phyloP scores from a whole-genome alignment of 495 filamentous ascomycete genomes.

The Aspergillus affinis region DNA sequence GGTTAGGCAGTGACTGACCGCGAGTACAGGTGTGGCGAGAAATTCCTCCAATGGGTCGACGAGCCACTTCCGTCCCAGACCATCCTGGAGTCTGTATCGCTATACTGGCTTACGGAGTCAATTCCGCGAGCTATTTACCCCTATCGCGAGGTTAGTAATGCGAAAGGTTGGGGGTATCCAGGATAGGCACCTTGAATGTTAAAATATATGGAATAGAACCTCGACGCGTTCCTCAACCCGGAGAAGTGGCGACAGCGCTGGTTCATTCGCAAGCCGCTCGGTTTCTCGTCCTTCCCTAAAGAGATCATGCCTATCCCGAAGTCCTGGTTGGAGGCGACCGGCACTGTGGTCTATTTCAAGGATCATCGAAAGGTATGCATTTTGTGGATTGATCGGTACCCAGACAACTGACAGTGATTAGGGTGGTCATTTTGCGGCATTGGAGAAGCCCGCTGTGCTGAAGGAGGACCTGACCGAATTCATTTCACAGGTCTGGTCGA shows the following conservation, averaged over 20 bases:
- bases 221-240: not conserved
- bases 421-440: conserved; percentile 39
- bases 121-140: conserved; percentile 58
- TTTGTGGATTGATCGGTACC: not conserved
- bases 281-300: conserved; percentile 55
- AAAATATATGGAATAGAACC: not conserved
- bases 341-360: conserved; percentile 48
- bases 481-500: conserved; percentile 41
- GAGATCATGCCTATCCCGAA: conserved; percentile 53
- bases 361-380: conserved; percentile 16
- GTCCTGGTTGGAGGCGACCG: conserved; percentile 49
- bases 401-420: conserved; percentile 15
- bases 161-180: no score
- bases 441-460: conserved; percentile 31
- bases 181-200: no score
- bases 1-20: not conserved
- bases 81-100: conserved; percentile 56
- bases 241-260: conserved; percentile 26
- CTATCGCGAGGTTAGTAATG: conserved; percentile 45
- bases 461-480: conserved; percentile 60
- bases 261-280: conserved; percentile 56
- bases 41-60: conserved; percentile 65
- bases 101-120: conserved; percentile 68
- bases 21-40: conserved; percentile 60
- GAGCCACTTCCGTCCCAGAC: conserved; percentile 47